Evolutionary conservation across 441 rosid species (phyloP), one percentile per base, ranked within the genome.

Genomic region (California macrophylla): DNA sequence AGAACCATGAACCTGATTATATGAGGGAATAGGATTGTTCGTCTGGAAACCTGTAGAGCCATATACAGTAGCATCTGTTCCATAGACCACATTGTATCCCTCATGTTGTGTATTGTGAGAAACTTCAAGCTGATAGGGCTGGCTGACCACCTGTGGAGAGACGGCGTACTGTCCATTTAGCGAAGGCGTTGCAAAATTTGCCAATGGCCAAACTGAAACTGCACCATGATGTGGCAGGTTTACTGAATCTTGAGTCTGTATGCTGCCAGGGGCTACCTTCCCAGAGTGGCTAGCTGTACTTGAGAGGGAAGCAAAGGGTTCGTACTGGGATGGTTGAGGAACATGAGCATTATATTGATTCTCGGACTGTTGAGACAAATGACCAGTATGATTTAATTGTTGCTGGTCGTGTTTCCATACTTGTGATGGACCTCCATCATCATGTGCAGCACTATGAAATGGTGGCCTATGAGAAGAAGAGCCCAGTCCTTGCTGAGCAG

Each of bases 81-180:
- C 93, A 78, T 74, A 85, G 64, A 75, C 75, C 68, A 77, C 66
- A 69, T 80, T 76, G 73, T 84, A 85, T 60, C 80, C 85, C 75
- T 75, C 85, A 56, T 77, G 85, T 32, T 25, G 32, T 61, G 76
- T 68, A 68, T 63, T 73, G 6, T 76, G 73, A 75, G 85, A 68
- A 78, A 72, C 81, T 69, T 85, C 90, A 52, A 66, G 75, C 72
- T 79, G 90, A 81, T 82, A 83, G 70, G 80, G 92, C 71, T 82
- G 95, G 74, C 73, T 75, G 75, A 80, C 80, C 47, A 80, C 80
- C 47, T 85, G 84, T 66, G 82, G 84, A 36, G 93, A 74, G 72
- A 76, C 79, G 76, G 79, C 74, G 83, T 76, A 75, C 70, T 85
- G 84, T 60, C 88, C 89, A 75, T 74, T 74, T 70, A 84, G 97